Percentiles rank a stretch among this genome's conserved stretches.
Conservation (phyloP, 176 grass and related monocot genomes). For the Neostapfia colusana region DNA sequence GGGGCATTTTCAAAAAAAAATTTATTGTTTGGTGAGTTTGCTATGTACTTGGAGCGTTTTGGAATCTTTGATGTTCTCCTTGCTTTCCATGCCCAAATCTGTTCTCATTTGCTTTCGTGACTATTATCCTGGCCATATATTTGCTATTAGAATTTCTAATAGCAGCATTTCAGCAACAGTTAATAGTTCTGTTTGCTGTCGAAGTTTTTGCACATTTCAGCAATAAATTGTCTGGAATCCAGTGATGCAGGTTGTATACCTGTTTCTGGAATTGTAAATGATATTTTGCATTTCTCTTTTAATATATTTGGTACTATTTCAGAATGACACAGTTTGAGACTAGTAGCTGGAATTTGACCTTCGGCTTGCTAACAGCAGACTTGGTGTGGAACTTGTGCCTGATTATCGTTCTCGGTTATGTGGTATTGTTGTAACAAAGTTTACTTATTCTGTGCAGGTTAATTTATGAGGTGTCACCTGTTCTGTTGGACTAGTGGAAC, state of each 20-base stretch:
- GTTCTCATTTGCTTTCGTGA: background rate
- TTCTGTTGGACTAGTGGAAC: slow-evolving; percentile 16
- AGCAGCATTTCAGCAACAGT: background rate
- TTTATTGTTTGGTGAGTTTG: background rate
- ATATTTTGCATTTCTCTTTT: background rate
- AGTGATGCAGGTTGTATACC: background rate
- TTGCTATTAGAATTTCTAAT: background rate
- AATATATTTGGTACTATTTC: no score
- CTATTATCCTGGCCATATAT: no score
- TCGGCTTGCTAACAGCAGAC: background rate
- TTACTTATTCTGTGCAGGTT: slow-evolving; percentile 27
- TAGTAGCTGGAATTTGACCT: slow-evolving; percentile 10
- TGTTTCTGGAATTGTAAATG: slow-evolving; percentile 2
- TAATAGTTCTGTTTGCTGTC: background rate
- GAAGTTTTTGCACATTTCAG: slow-evolving; percentile 14
- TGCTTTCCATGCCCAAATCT: background rate
- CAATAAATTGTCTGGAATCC: background rate
- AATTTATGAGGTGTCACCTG: slow-evolving; percentile 26
- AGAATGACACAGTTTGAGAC: no score
- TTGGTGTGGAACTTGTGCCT: slow-evolving; percentile 14
- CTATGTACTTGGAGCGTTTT: background rate
- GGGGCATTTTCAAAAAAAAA: no score
- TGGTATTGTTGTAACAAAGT: background rate
- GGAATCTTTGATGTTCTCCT: background rate
- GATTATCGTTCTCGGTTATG: slow-evolving; percentile 3